Evolutionary conservation across 805 yeast genomes (phyloP).

Genomic region (Saccharomycopsis fodiens): DNA sequence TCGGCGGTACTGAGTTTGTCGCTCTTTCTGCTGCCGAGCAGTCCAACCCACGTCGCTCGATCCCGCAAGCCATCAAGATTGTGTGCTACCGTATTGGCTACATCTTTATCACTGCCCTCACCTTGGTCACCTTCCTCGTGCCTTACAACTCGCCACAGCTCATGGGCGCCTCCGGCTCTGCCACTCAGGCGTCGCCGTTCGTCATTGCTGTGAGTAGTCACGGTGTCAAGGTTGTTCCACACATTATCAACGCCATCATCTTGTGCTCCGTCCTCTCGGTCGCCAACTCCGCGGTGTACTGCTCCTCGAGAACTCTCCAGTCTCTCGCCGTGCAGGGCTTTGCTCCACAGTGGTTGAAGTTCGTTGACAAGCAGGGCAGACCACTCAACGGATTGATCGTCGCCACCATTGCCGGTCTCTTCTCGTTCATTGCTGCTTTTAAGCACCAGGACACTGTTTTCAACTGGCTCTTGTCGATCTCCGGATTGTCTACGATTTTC

Average conservation of each 20-base stretch:
- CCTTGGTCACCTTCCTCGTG: constrained; percentile 51
- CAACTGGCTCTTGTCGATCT: constrained; percentile 56
- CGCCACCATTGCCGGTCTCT: constrained; percentile 47
- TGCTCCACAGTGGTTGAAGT: constrained; percentile 47
- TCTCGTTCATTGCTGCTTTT: constrained; percentile 63
- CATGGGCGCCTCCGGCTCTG: constrained; percentile 42
- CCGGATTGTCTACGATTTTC: constrained; percentile 54
- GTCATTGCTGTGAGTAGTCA: constrained; percentile 61
- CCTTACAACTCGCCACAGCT: constrained; percentile 47
- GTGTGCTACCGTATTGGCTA: constrained; percentile 57
- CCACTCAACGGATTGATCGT: constrained; percentile 48
- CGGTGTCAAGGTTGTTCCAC: constrained; percentile 59
- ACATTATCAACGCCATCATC: constrained; percentile 68
- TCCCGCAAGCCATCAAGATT: constrained; percentile 59
- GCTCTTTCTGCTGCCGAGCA: constrained; percentile 63
- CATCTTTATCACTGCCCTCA: constrained; percentile 47
- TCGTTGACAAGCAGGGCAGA: constrained; percentile 49
- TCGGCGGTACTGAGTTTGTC: constrained; percentile 59
- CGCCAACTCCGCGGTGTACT: constrained; percentile 68
- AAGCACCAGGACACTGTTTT: constrained; percentile 50
- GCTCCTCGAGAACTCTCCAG: constrained; percentile 63
- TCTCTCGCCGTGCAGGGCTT: constrained; percentile 65
- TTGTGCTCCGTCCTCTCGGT: constrained; percentile 67
- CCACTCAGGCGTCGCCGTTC: constrained; percentile 61
- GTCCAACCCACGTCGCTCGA: constrained; percentile 38